These are phyloP conservation scores for Phaeomoniella chlamydospora DNA, from an alignment of 2,329 filamentous ascomycete genomes.

Conservation along the genomic window DNA sequence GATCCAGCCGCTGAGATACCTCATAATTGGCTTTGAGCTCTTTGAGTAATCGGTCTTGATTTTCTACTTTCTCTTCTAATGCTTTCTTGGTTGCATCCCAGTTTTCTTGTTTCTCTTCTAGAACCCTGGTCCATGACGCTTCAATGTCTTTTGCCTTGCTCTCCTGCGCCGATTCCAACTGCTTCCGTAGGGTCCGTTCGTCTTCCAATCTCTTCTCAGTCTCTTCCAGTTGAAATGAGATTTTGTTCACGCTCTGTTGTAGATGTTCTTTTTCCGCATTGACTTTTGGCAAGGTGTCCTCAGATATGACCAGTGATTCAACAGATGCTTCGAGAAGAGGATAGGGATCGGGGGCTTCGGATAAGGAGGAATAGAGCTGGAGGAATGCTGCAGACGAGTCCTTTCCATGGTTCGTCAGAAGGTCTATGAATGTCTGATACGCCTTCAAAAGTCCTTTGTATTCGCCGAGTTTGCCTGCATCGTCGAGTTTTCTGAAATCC, in stretches of 20 bases:
- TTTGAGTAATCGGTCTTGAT: slow-evolving; percentile 78
- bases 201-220: slow-evolving; percentile 66
- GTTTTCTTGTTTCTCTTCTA: slow-evolving; percentile 90
- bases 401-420: slow-evolving; percentile 91
- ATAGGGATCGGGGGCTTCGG: slow-evolving; percentile 92
- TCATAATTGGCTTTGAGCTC: slow-evolving; percentile 97
- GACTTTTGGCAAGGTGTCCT: slow-evolving; percentile 82
- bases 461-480: slow-evolving; percentile 71
- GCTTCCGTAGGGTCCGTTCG: slow-evolving; percentile 58
- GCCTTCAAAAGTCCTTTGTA: slow-evolving; percentile 85
- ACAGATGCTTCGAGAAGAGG: slow-evolving; percentile 91
- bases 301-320: slow-evolving; percentile 79
- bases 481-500: slow-evolving; percentile 88
- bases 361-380: slow-evolving; percentile 81
- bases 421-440: slow-evolving; percentile 94
- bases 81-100: slow-evolving; percentile 89
- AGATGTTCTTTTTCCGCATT: slow-evolving; percentile 78
- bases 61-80: slow-evolving; percentile 85
- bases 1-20: slow-evolving; percentile 78
- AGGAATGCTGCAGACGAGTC: slow-evolving; percentile 85
- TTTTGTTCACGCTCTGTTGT: slow-evolving; percentile 59
- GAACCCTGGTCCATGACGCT: slow-evolving; percentile 72
- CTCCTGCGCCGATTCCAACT: slow-evolving; percentile 65
- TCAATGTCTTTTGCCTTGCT: slow-evolving; percentile 78
- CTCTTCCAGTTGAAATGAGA: slow-evolving; percentile 72